These are phyloP conservation scores for Ophiocordyceps camponoti-saundersi DNA, from an alignment of 2,329 filamentous ascomycete species.

Conservation along the genomic window DNA sequence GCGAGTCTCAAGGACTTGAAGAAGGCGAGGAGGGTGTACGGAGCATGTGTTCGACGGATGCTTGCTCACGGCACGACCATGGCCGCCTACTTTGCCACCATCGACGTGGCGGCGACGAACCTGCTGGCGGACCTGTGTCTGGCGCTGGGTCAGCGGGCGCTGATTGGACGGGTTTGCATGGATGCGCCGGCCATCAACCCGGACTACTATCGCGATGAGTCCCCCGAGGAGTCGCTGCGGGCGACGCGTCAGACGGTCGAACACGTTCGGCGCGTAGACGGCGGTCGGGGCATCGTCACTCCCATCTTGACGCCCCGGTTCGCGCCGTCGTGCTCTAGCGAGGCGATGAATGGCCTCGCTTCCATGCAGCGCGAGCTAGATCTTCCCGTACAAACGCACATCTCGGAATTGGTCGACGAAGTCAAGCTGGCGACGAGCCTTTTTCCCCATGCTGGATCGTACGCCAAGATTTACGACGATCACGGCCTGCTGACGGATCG, in stretches of 20 bases:
- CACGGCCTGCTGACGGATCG: constrained; percentile 49
- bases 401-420: constrained; percentile 69
- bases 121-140: constrained; percentile 73
- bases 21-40: constrained; percentile 57
- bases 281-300: constrained; percentile 43
- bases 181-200: constrained; percentile 51
- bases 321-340: constrained; percentile 43
- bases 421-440: constrained; percentile 50
- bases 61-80: constrained; percentile 85
- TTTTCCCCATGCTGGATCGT: constrained; percentile 48
- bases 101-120: constrained; percentile 77
- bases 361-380: constrained; percentile 41
- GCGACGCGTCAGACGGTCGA: constrained; percentile 42
- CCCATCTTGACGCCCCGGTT: constrained; percentile 68
- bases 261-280: constrained; percentile 54
- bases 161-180: constrained; percentile 94
- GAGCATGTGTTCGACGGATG: constrained; percentile 60
- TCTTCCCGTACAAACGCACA: constrained; percentile 72
- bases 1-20: constrained; percentile 47
- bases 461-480: constrained; percentile 65
- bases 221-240: constrained; percentile 35
- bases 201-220: constrained; percentile 63
- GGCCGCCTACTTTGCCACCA: constrained; percentile 86
- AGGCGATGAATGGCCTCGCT: constrained; percentile 47
- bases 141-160: constrained; percentile 66